Evolutionary conservation across 2,329 filamentous ascomycete genomes (phyloP).

Genomic region (Apiospora pterosperma): DNA sequence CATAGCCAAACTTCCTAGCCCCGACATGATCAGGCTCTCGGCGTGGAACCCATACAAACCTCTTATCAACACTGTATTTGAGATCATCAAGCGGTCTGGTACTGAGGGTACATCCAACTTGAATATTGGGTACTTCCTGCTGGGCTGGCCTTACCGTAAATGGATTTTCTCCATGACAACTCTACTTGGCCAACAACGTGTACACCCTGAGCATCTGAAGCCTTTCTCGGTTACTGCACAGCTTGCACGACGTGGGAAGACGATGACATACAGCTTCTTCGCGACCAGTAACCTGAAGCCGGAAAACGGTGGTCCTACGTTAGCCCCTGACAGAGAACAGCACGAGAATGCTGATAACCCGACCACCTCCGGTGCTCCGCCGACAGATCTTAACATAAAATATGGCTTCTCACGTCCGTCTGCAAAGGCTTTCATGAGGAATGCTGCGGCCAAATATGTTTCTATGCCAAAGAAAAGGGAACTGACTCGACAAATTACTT

Average conservation of each 20-base stretch:
- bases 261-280: conserved; percentile 39
- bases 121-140: conserved; percentile 25
- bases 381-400: background rate
- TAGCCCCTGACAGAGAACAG: background rate
- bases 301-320: background rate
- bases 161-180: conserved; percentile 30
- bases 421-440: background rate
- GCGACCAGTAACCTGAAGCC: conserved; percentile 7
- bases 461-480: background rate
- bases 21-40: conserved; percentile 15
- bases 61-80: conserved; percentile 27
- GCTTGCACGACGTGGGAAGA: conserved; percentile 35
- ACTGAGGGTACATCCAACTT: conserved; percentile 28
- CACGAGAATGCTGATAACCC: background rate
- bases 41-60: conserved; percentile 31
- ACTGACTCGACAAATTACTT: background rate
- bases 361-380: background rate
- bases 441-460: background rate
- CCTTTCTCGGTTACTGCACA: conserved; percentile 36
- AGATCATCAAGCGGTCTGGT: conserved; percentile 30
- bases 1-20: conserved; percentile 2
- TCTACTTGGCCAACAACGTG: conserved; percentile 27
- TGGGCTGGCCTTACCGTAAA: conserved; percentile 28
- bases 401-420: background rate
- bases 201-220: conserved; percentile 37